Conservation (phyloP, 176 grass and related monocot genomes). For the Poa pratensis region DNA sequence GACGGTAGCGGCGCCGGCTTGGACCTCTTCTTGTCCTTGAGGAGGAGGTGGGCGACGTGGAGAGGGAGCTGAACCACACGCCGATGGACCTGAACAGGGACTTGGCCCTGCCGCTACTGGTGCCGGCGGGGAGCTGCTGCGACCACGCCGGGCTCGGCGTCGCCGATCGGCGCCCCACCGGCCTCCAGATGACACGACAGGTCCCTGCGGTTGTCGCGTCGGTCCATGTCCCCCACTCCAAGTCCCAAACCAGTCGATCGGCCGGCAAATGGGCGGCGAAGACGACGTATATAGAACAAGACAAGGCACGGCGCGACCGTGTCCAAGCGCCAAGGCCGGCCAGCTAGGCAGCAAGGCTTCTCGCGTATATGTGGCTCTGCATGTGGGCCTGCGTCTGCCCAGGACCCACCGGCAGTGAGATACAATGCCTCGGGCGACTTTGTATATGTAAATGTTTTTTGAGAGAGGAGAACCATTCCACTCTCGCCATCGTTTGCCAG, state of each 20-base stretch:
- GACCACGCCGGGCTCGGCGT: constrained; percentile 39
- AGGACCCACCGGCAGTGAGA: background rate
- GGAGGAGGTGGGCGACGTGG: background rate
- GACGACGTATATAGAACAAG: background rate
- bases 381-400: background rate
- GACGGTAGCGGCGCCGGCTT: background rate
- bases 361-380: background rate
- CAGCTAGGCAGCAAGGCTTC: background rate
- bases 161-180: constrained; percentile 19
- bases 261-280: background rate
- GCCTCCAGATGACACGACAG: constrained; percentile 28
- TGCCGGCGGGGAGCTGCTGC: constrained; percentile 44
- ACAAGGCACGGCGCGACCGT: constrained; percentile 8
- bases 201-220: constrained; percentile 37
- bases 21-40: no score
- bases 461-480: background rate
- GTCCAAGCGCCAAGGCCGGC: constrained; percentile 24
- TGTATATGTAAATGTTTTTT: background rate
- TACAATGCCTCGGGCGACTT: background rate
- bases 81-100: constrained; percentile 57
- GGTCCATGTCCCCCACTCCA: constrained; percentile 14
- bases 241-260: background rate
- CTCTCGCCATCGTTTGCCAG: background rate
- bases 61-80: constrained; percentile 55
- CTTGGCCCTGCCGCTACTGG: background rate